Percentiles rank a stretch among this genome's conserved stretches.
Evolutionary conservation across 257 asterid species (phyloP).

Genomic region (Solanum chiquidenum): DNA sequence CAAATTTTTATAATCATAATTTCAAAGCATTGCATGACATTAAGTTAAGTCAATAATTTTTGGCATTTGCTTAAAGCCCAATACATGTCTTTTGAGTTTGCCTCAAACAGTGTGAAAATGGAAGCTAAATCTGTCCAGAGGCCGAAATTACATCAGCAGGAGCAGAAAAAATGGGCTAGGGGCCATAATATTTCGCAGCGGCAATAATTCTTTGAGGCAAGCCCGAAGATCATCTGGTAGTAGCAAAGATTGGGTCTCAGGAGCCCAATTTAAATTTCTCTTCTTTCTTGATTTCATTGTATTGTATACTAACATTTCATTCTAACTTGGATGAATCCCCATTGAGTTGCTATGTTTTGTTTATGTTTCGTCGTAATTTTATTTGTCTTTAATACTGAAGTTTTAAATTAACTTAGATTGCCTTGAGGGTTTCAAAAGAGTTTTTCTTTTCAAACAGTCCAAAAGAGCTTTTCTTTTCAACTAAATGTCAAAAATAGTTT

Average conservation of each 20-base stretch:
- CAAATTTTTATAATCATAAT: background rate
- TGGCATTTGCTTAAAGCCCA: background rate
- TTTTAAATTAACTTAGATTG: background rate
- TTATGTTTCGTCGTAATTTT: background rate
- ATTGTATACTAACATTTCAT: background rate
- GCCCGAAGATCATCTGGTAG: background rate
- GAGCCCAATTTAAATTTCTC: background rate
- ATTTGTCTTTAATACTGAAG: background rate
- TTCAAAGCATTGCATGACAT: background rate
- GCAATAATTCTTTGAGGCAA: background rate
- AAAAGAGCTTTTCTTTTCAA: background rate
- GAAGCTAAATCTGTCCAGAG: background rate
- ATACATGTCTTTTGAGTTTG: background rate
- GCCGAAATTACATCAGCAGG: background rate
- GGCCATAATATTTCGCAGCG: background rate
- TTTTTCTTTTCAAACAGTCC: background rate
- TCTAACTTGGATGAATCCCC: background rate
- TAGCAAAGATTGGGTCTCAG: background rate
- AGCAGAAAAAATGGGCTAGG: background rate
- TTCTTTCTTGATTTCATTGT: background rate
- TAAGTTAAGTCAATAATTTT: no score
- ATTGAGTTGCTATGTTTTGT: background rate
- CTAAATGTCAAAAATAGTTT: background rate
- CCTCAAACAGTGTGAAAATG: background rate
- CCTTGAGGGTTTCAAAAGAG: background rate